A percentile compares a stretch with the other conserved stretches of the same genome.
Conservation (phyloP, 202 grass and related monocot genomes). For the Brachypodium distachyon region DNA sequence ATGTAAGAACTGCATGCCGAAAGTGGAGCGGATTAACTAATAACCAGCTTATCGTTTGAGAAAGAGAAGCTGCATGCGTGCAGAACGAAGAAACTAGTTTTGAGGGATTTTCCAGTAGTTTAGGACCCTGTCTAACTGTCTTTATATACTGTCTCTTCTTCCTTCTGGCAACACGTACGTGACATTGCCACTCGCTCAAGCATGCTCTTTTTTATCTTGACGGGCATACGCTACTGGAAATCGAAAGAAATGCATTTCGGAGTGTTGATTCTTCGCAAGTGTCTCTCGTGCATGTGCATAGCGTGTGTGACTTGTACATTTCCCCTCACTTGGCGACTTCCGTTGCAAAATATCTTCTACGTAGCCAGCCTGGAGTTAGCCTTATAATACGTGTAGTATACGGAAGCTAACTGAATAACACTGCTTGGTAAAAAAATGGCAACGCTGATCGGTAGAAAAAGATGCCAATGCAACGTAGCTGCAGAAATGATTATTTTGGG, state of each 20-base stretch:
- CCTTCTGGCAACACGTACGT: neutral
- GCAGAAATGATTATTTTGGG: neutral
- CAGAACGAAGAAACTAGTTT: neutral
- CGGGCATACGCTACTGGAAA: neutral
- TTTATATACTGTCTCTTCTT: neutral
- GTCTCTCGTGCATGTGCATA: too few relatives aligned
- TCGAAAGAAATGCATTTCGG: neutral
- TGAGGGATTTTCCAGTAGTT: neutral
- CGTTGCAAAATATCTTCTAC: too few relatives aligned
- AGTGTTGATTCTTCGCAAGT: neutral
- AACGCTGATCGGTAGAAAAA: too few relatives aligned
- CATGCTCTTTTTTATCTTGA: neutral
- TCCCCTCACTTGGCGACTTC: neutral
- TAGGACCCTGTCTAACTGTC: neutral
- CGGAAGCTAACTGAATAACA: too few relatives aligned
- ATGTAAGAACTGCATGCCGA: constrained; percentile 16
- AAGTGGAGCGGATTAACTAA: neutral
- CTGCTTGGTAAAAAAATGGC: too few relatives aligned
- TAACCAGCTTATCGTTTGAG: neutral
- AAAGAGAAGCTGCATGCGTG: neutral
- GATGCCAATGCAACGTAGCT: neutral
- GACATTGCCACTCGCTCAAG: neutral
- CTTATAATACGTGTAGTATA: too few relatives aligned
- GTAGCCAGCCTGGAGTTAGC: too few relatives aligned
- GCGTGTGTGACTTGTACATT: neutral